Percentiles rank a stretch among this genome's conserved stretches.
Conservation (phyloP, 164 flowering plant species). For the Aristolochia californica region DNA sequence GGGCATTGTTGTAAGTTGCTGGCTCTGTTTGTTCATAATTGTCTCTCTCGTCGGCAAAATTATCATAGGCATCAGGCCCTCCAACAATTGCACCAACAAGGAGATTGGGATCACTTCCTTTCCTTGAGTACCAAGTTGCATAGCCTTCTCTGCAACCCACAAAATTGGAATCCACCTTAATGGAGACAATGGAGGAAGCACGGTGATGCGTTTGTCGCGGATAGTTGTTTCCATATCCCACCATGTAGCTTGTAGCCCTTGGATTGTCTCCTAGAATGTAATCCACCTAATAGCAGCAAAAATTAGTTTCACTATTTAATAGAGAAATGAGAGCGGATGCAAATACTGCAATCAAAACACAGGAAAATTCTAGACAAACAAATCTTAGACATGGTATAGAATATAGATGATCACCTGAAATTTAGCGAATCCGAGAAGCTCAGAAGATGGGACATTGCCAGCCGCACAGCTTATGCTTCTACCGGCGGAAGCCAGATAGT, state of each 20-base stretch:
- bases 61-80: constrained; percentile 92
- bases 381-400: not conserved
- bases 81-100: constrained; percentile 87
- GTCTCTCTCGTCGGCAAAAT: constrained; percentile 81
- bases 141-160: constrained; percentile 87
- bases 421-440: constrained; percentile 62
- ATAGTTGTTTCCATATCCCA: constrained; percentile 83
- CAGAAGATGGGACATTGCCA: constrained; percentile 39
- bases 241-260: constrained; percentile 94
- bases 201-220: constrained; percentile 82
- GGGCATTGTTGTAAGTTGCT: constrained; percentile 97
- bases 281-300: constrained; percentile 44
- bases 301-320: too few relatives aligned
- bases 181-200: constrained; percentile 74
- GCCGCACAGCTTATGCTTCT: constrained; percentile 39
- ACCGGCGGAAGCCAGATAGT: constrained; percentile 54
- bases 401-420: constrained; percentile 45
- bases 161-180: constrained; percentile 50
- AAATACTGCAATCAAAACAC: not conserved
- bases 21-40: constrained; percentile 96
- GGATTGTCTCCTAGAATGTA: constrained; percentile 98
- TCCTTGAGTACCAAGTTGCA: constrained; percentile 68
- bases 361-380: not conserved
- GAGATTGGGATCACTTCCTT: constrained; percentile 76
- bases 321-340: too few relatives aligned